Evolutionary conservation across 345 rosid genomes (phyloP).

Genomic region (Carallia pectinifolia): DNA sequence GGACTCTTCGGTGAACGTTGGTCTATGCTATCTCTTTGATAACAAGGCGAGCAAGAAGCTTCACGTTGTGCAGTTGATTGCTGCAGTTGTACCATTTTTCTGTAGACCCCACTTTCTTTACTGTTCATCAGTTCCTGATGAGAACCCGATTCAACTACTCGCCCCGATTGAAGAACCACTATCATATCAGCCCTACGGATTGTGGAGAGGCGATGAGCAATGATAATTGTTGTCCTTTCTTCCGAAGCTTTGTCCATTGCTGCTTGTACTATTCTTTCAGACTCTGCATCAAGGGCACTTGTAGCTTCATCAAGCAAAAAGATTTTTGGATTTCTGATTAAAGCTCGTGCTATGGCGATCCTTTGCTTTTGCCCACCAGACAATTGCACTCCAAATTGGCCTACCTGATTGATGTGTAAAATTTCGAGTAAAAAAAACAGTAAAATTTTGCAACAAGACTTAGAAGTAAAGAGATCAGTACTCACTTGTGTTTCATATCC

Average conservation of each 20-base stretch:
- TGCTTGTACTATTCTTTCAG: constrained; percentile 50
- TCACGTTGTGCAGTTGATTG: constrained; percentile 21
- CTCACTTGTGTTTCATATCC: constrained; percentile 46
- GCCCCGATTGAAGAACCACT: constrained; percentile 41
- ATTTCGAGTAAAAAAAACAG: constrained; percentile 4
- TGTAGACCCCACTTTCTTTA: constrained; percentile 33
- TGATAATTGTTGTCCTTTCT: constrained; percentile 47
- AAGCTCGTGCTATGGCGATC: constrained; percentile 62
- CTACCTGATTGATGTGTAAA: constrained; percentile 34
- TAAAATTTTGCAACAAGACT: not conserved
- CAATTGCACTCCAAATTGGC: constrained; percentile 49
- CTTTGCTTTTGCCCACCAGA: constrained; percentile 63
- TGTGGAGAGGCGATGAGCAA: constrained; percentile 54
- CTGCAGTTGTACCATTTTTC: constrained; percentile 48
- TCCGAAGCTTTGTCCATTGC: constrained; percentile 49
- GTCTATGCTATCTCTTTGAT: constrained; percentile 4
- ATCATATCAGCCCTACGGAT: constrained; percentile 43
- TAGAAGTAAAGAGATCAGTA: not conserved
- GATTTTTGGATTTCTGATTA: constrained; percentile 46
- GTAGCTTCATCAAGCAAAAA: constrained; percentile 43
- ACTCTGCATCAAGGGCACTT: constrained; percentile 52
- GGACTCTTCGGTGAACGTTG: not conserved
- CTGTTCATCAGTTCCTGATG: constrained; percentile 43
- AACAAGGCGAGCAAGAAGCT: constrained; percentile 1
- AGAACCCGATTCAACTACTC: constrained; percentile 48